Conservation (phyloP, 2,329 filamentous ascomycete genomes). For the Lecanicillium sp. region DNA sequence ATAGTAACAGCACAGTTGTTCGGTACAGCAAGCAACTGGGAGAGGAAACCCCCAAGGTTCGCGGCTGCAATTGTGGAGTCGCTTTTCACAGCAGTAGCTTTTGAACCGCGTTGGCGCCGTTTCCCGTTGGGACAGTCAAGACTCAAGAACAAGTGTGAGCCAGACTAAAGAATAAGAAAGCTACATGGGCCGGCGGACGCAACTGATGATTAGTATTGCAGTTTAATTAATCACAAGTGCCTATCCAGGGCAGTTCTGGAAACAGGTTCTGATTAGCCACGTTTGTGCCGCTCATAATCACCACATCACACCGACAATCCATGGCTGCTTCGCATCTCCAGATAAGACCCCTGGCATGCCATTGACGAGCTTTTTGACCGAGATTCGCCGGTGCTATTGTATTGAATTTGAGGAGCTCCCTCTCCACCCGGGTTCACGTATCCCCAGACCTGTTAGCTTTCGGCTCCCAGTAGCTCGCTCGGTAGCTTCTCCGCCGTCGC, state of each 20-base stretch:
- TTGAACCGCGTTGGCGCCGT: neutral
- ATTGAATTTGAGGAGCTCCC: neutral
- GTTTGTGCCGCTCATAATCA: neutral
- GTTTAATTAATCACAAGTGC: no score
- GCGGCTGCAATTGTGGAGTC: neutral
- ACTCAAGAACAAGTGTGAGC: neutral
- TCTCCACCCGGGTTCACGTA: slow-evolving; percentile 2
- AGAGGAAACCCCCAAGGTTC: no score
- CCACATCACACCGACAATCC: neutral
- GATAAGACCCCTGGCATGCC: neutral
- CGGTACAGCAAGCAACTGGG: no score
- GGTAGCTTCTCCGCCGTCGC: neutral
- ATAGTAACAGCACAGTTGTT: no score
- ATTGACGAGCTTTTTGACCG: slow-evolving; percentile 5
- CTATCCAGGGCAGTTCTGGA: no score
- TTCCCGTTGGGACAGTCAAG: no score
- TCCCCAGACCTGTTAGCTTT: slow-evolving; percentile 16
- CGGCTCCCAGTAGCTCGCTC: slow-evolving; percentile 20
- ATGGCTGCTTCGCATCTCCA: neutral
- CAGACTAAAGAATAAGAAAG: neutral
- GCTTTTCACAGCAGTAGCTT: no score
- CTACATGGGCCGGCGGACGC: no score
- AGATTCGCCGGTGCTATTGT: slow-evolving; percentile 6
- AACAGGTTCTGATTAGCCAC: neutral
- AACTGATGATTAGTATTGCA: no score